A percentile compares a stretch with the other conserved stretches of the same genome.
These are phyloP conservation scores for Mycena crocata DNA, from an alignment of 768 basidiomycete genomes.

Conservation along the genomic window DNA sequence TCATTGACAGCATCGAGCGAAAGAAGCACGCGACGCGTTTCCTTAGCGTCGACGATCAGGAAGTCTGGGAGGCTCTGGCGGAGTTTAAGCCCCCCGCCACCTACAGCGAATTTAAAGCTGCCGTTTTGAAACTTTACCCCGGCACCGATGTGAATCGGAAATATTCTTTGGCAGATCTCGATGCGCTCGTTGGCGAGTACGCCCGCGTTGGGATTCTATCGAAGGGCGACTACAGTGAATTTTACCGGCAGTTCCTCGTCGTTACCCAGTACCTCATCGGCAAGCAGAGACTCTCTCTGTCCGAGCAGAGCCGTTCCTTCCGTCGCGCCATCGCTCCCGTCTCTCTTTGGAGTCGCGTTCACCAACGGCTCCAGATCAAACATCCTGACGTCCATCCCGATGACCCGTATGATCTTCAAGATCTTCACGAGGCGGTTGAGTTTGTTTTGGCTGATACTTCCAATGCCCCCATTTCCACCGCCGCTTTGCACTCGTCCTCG, in stretches of 20 bases:
- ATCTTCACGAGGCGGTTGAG: constrained; percentile 35
- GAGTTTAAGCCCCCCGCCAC: constrained; percentile 25
- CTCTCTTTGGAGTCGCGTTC: constrained; percentile 3
- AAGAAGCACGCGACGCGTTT: constrained; percentile 30
- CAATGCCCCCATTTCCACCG: background rate
- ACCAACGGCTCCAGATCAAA: constrained; percentile 29
- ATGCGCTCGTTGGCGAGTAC: constrained; percentile 33
- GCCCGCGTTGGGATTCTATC: constrained; percentile 24
- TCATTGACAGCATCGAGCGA: constrained; percentile 24
- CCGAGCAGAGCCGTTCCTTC: constrained; percentile 37
- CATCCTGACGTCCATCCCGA: constrained; percentile 37
- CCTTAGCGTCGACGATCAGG: constrained; percentile 26
- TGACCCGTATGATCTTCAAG: constrained; percentile 34
- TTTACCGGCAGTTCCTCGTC: constrained; percentile 36
- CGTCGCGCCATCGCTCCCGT: constrained; percentile 19
- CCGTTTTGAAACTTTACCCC: constrained; percentile 36
- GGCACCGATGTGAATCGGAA: constrained; percentile 25
- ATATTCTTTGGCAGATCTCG: constrained; percentile 37
- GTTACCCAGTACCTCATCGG: constrained; percentile 34
- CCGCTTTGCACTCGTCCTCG: too few species aligned
- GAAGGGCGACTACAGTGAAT: constrained; percentile 29
- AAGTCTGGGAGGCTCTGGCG: constrained; percentile 31
- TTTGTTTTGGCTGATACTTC: constrained; percentile 32
- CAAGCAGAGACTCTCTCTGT: constrained; percentile 18
- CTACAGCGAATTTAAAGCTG: constrained; percentile 37